Conservation (phyloP, 1,284 basidiomycete genomes). For the Ceratorhiza oryzae-sativae region DNA sequence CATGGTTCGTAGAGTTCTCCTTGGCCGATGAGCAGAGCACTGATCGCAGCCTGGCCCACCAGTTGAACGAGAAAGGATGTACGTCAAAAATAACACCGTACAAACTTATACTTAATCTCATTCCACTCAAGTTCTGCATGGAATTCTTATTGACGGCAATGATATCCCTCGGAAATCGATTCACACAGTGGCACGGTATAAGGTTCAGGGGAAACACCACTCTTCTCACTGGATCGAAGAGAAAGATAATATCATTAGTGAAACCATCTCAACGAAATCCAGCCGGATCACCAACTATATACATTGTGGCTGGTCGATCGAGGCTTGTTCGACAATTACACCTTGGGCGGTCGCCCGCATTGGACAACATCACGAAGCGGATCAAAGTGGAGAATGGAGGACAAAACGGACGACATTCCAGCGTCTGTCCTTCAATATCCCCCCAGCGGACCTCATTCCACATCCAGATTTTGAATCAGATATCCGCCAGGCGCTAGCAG, state of each 20-base stretch:
- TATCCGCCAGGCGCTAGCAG: not conserved
- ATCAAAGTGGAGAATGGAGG: too few relatives aligned
- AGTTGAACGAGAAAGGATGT: too few relatives aligned
- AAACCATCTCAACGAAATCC: not conserved
- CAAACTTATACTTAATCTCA: not conserved
- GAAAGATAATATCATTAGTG: not conserved
- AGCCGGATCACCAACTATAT: conserved; percentile 11
- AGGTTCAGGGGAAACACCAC: too few relatives aligned
- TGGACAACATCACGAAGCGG: too few relatives aligned
- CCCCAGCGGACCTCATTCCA: not conserved
- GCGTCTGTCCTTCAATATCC: not conserved
- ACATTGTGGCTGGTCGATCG: conserved; percentile 26
- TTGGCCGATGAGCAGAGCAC: too few relatives aligned
- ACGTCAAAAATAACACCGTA: too few relatives aligned
- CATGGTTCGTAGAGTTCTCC: too few relatives aligned
- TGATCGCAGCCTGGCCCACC: too few relatives aligned
- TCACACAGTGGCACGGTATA: too few relatives aligned
- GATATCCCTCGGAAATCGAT: conserved; percentile 8
- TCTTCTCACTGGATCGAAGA: too few relatives aligned
- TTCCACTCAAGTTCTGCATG: not conserved
- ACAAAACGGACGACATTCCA: conserved; percentile 19
- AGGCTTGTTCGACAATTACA: too few relatives aligned
- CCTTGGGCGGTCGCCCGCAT: too few relatives aligned
- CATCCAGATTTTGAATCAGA: not conserved
- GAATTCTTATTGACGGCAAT: not conserved